Evolutionary conservation across 2,329 filamentous ascomycete genomes (phyloP), one percentile per base, ranked within the genome.

Genomic region (Colletotrichum spaethianum): DNA sequence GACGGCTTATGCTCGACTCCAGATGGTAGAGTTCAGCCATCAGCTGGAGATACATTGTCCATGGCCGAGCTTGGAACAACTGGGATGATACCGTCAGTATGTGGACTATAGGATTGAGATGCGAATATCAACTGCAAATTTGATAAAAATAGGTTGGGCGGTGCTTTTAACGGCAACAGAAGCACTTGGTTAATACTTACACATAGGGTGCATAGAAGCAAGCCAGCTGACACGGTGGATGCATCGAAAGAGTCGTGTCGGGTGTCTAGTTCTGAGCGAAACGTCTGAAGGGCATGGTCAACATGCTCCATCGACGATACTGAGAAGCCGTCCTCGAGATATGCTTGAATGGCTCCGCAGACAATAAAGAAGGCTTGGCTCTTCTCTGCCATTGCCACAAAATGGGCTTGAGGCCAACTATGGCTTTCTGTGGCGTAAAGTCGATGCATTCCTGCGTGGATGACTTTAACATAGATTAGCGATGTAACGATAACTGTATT

Each of bases 1-100:
- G 26, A 9, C 33, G 28, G 8, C 36, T 9, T 23, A 74, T n/a
- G 9, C 31, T 48, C 28, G 70, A 63, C 11, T 64, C 60, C 11
- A 74, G 2, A 18, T 63, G 50, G 38, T 73, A 74, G n/a, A 74
- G 57, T 9, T 63, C 72, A 2, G 61, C 70, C 52, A 74, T 74
- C 26, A 73, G 70, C 16, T 73, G 70, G 20, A 74, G 65, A 40
- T 73, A 69, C 50, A 67, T 65, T 20, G 72, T 73, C 50, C 52
- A 74, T 18, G 61, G 70, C 1, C 72, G 72, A 2, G 61, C 70
- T 40, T 74, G 72, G 16, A 74, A 40, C 3, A 70, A 33, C 72
- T 72, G 23, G 4, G 28, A 20, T 20, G 14, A 33, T 4, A 6
- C 7, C 12, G 26, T 72, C 14, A 72, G 68, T 52, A 14, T 16